phyloP scores from a whole-genome alignment of 371 early-diverging fungal genomes.

The Lichtheimia corymbifera region DNA sequence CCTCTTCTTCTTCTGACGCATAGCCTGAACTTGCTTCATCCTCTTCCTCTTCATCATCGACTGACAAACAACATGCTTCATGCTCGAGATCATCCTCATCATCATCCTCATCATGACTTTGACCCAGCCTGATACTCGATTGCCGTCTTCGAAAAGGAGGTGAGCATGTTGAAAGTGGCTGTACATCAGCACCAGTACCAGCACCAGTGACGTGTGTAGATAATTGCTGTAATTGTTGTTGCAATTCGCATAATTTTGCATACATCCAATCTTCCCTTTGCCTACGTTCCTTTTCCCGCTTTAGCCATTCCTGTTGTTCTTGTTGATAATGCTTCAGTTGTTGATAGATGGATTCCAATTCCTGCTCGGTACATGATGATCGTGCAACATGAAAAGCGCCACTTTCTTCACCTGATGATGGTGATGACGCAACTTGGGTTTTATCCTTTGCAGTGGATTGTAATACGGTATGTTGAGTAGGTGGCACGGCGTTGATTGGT shows the following conservation, averaged over 20 bases:
- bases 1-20: not conserved
- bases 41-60: not conserved
- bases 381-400: not conserved
- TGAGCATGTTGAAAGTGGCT: too few species aligned
- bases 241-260: not conserved
- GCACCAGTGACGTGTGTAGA: not conserved
- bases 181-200: not conserved
- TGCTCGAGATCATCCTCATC: too few species aligned
- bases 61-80: too few species aligned
- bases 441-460: slow-evolving; percentile 6
- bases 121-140: too few species aligned
- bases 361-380: not conserved
- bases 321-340: not conserved
- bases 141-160: too few species aligned
- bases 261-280: slow-evolving; percentile 7
- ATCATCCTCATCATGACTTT: too few species aligned
- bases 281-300: not conserved
- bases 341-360: not conserved
- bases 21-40: slow-evolving; percentile 2
- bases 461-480: not conserved
- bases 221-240: not conserved
- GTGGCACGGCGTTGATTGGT: slow-evolving; percentile 6
- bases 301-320: slow-evolving; percentile 4
- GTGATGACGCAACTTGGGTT: slow-evolving; percentile 1
- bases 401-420: slow-evolving; percentile 3